Conservation (phyloP, 257 asterid genomes). For the Salvia splendens region DNA sequence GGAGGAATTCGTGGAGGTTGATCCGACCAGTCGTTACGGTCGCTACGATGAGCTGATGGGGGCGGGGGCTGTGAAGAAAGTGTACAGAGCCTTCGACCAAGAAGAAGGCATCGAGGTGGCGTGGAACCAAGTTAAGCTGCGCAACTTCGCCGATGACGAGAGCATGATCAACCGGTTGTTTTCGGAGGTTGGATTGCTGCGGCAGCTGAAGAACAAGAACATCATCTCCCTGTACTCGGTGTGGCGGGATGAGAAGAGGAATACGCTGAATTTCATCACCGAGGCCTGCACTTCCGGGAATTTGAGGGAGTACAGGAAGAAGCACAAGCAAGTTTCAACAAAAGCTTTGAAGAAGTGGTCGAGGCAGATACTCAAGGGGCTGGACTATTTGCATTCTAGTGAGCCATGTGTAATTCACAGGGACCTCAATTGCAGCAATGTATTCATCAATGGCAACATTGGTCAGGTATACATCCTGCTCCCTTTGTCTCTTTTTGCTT, state of each 20-base stretch:
- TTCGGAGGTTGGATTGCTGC: slow-evolving; percentile 63
- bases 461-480: slow-evolving; percentile 62
- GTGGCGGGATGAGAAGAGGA: slow-evolving; percentile 62
- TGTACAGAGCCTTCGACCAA: slow-evolving; percentile 82
- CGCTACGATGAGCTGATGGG: slow-evolving; percentile 79
- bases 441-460: slow-evolving; percentile 79
- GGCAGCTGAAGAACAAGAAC: slow-evolving; percentile 50
- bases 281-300: slow-evolving; percentile 85
- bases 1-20: slow-evolving; percentile 71
- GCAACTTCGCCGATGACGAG: slow-evolving; percentile 52
- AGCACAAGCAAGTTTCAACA: slow-evolving; percentile 70
- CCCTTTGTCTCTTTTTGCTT: background rate
- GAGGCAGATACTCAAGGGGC: slow-evolving; percentile 69
- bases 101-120: slow-evolving; percentile 94
- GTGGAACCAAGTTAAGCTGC: slow-evolving; percentile 79
- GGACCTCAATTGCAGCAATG: slow-evolving; percentile 83
- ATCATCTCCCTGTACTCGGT: slow-evolving; percentile 62
- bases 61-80: slow-evolving; percentile 72
- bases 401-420: slow-evolving; percentile 78
- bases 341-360: slow-evolving; percentile 87
- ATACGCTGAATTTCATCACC: slow-evolving; percentile 73
- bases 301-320: slow-evolving; percentile 75
- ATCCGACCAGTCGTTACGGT: slow-evolving; percentile 73
- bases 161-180: slow-evolving; percentile 55
- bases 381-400: slow-evolving; percentile 73